Conservation (phyloP, 768 basidiomycete genomes). For the Lactarius vividus region DNA sequence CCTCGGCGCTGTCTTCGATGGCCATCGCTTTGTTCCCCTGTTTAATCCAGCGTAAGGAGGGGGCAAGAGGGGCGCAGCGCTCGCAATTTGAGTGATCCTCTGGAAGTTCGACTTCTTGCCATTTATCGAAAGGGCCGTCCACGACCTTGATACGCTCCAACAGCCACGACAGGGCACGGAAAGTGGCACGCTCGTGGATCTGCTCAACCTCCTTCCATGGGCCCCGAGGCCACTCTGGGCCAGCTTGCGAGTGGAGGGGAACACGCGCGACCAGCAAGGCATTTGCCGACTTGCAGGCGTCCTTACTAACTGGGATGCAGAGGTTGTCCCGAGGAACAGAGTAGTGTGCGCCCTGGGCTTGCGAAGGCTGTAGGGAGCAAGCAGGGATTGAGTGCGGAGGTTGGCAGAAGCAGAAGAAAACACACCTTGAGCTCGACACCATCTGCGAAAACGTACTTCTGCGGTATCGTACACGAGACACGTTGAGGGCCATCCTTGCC, state of each 20-base stretch:
- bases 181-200: constrained; percentile 78
- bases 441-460: constrained; percentile 57
- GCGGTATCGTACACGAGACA: constrained; percentile 58
- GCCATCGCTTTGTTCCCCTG: constrained; percentile 57
- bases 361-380: constrained; percentile 8
- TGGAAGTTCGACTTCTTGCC: constrained; percentile 57
- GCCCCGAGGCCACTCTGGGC: constrained; percentile 73
- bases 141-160: constrained; percentile 79
- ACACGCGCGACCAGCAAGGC: constrained; percentile 78
- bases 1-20: constrained; percentile 81
- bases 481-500: constrained; percentile 45
- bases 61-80: constrained; percentile 78
- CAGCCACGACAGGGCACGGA: constrained; percentile 83
- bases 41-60: constrained; percentile 72
- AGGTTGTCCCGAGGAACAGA: constrained; percentile 58
- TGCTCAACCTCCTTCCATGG: constrained; percentile 82
- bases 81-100: constrained; percentile 57
- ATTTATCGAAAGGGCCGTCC: constrained; percentile 58
- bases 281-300: constrained; percentile 70
- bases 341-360: constrained; percentile 55
- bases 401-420: constrained; percentile 5
- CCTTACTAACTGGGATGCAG: constrained; percentile 49
- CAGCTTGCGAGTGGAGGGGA: constrained; percentile 65
- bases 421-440: constrained; percentile 55
- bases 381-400: not conserved